These are phyloP conservation scores for Acarospora socialis DNA, from an alignment of 2,329 filamentous ascomycete species.

Conservation along the genomic window DNA sequence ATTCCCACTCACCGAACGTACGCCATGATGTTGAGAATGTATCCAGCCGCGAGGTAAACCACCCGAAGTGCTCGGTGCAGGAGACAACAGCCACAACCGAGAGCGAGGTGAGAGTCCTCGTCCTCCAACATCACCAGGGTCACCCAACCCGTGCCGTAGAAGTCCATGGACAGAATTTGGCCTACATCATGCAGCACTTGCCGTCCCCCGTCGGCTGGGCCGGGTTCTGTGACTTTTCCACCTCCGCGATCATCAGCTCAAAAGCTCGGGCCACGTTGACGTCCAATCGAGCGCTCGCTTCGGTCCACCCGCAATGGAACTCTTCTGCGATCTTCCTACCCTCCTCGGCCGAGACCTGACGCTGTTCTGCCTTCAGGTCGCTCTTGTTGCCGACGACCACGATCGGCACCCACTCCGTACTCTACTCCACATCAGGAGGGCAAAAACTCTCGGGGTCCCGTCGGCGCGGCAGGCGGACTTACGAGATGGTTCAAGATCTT, in stretches of 20 bases:
- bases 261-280: slow-evolving; percentile 89
- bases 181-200: slow-evolving; percentile 79
- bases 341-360: slow-evolving; percentile 76
- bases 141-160: neutral
- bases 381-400: slow-evolving; percentile 96
- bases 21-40: too few relatives aligned
- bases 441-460: neutral
- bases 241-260: slow-evolving; percentile 83
- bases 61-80: too few relatives aligned
- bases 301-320: slow-evolving; percentile 85
- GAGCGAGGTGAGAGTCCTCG: too few relatives aligned
- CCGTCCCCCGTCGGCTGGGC: slow-evolving; percentile 64
- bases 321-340: slow-evolving; percentile 74
- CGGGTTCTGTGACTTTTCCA: slow-evolving; percentile 88
- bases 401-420: slow-evolving; percentile 81
- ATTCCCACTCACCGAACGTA: too few relatives aligned
- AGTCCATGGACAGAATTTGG: too few relatives aligned
- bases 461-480: slow-evolving; percentile 21
- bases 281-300: slow-evolving; percentile 86
- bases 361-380: slow-evolving; percentile 81
- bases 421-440: slow-evolving; percentile 37
- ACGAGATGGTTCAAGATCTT: slow-evolving; percentile 96
- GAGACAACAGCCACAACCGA: too few relatives aligned
- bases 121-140: neutral
- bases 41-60: too few relatives aligned